Percentiles rank a stretch among this genome's conserved stretches.
Conservation (phyloP, 192 early-diverging fungal genomes). For the Phycomyces nitens region DNA sequence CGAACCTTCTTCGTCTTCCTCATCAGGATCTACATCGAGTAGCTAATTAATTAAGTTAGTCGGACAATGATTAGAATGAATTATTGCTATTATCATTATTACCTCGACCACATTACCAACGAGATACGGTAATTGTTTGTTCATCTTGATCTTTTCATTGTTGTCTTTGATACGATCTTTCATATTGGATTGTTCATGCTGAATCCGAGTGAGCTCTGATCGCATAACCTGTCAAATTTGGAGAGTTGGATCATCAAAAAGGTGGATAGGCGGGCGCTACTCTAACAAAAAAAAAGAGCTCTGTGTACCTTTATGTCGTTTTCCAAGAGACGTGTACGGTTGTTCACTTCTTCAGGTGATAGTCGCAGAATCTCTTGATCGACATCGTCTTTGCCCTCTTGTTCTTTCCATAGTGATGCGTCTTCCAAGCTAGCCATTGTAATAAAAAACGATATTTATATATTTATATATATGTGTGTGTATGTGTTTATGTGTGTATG, state of each 20-base stretch:
- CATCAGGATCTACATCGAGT: conserved; percentile 87
- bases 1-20: conserved; percentile 92
- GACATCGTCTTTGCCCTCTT: conserved; percentile 64
- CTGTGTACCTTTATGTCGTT: conserved; percentile 88
- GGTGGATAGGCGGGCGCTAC: too few relatives aligned
- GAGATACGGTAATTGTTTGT: conserved; percentile 95
- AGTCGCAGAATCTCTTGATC: conserved; percentile 87
- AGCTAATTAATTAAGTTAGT: conserved; percentile 45
- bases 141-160: conserved; percentile 96
- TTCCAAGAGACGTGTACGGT: conserved; percentile 88
- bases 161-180: conserved; percentile 95
- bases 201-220: conserved; percentile 80
- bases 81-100: conserved; percentile 4
- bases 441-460: background rate
- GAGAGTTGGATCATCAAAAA: too few relatives aligned
- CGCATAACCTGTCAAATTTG: conserved; percentile 69
- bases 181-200: conserved; percentile 85
- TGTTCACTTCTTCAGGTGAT: conserved; percentile 87
- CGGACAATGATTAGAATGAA: background rate
- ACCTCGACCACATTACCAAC: conserved; percentile 97
- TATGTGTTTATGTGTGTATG: too few relatives aligned
- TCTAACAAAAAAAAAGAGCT: background rate
- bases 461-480: too few relatives aligned
- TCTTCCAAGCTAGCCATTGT: conserved; percentile 75
- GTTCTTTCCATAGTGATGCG: conserved; percentile 50